Conservation (phyloP, 331 rosid genomes). For the Arachis monticola region DNA sequence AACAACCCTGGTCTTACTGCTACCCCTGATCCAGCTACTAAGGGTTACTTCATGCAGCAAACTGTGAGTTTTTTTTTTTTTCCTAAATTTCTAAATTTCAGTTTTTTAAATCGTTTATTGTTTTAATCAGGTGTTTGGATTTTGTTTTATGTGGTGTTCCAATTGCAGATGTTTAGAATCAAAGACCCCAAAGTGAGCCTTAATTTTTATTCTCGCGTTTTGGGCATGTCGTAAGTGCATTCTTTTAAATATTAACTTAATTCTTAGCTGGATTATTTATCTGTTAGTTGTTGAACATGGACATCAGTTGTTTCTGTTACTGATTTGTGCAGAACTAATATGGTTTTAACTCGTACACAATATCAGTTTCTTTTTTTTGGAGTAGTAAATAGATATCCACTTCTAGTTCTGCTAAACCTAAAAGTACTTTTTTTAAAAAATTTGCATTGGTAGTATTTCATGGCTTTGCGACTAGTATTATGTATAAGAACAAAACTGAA, state of each 20-base stretch:
- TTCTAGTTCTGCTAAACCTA: not conserved
- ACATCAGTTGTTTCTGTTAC: not conserved
- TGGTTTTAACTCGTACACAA: not conserved
- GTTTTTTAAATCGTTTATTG: too few species aligned
- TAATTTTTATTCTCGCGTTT: conserved; percentile 86
- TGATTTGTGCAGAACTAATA: conserved; percentile 7
- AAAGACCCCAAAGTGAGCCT: conserved; percentile 98
- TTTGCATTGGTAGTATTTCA: not conserved
- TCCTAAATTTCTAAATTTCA: not conserved
- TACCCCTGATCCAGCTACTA: conserved; percentile 78
- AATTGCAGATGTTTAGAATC: conserved; percentile 85
- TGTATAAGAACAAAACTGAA: not conserved
- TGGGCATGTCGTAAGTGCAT: conserved; percentile 93
- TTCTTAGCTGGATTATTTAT: not conserved
- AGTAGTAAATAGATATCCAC: not conserved
- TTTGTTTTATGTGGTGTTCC: not conserved
- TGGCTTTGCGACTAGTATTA: not conserved
- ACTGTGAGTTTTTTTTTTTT: conserved; percentile 54
- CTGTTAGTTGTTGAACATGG: conserved; percentile 12
- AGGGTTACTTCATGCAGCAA: conserved; percentile 86
- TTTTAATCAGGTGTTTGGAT: not conserved
- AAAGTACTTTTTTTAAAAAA: not conserved
- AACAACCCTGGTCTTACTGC: conserved; percentile 82
- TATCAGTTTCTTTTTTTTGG: not conserved
- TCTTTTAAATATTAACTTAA: not conserved